A percentile compares a stretch with the other conserved stretches of the same genome.
phyloP scores from a whole-genome alignment of 176 grass and related monocot genomes.

The Oryza longistaminata region DNA sequence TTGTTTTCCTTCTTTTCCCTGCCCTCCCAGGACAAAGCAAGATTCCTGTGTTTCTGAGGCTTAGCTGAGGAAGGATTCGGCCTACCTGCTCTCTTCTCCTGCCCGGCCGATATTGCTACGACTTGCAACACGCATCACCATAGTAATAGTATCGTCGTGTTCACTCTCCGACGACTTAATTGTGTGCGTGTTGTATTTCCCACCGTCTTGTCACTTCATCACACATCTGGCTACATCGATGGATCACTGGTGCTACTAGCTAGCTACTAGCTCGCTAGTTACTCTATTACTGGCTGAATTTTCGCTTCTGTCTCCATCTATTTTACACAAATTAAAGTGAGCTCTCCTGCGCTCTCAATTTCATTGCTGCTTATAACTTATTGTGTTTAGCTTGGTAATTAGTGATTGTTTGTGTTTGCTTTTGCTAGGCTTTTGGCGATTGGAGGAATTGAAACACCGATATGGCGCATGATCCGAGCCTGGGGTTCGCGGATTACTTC shows the following conservation, averaged over 20 bases:
- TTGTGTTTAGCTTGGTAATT: background rate
- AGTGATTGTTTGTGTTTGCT: background rate
- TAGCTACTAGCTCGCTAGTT: background rate
- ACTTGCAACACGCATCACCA: slow-evolving; percentile 15
- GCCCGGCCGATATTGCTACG: background rate
- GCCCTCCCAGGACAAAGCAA: slow-evolving; percentile 41
- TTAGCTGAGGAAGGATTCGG: background rate
- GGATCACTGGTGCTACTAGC: background rate
- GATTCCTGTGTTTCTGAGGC: slow-evolving; percentile 38
- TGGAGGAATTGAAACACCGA: background rate
- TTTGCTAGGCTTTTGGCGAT: slow-evolving; percentile 10
- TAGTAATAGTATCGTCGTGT: slow-evolving; percentile 25
- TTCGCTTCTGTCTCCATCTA: slow-evolving; percentile 7
- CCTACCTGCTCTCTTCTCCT: slow-evolving; percentile 16
- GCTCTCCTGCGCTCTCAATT: slow-evolving; percentile 3
- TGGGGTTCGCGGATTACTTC: slow-evolving; percentile 65
- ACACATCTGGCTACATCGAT: slow-evolving; percentile 1
- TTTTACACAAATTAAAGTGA: slow-evolving; percentile 41
- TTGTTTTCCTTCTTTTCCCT: slow-evolving; percentile 33
- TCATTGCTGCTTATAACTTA: background rate
- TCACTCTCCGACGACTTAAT: background rate
- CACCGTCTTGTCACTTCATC: background rate
- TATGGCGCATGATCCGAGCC: slow-evolving; percentile 67
- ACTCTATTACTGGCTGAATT: background rate
- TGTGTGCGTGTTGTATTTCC: background rate